These are phyloP conservation scores for Vitis hybrid DNA, from an alignment of 177 flowering plant genomes.

Conservation along the genomic window DNA sequence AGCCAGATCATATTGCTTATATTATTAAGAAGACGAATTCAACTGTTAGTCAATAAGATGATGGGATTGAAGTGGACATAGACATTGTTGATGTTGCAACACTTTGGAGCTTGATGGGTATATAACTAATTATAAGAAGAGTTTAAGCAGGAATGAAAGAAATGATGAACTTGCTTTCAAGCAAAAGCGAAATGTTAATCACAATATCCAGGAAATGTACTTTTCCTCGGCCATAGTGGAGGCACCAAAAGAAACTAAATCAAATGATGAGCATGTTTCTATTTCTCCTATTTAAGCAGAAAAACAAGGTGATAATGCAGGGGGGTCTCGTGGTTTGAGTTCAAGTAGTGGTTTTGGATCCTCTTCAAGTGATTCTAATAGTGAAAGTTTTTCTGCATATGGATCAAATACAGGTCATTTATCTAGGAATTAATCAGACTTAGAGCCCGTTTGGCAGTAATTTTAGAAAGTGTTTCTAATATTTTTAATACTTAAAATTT, in stretches of 20 bases:
- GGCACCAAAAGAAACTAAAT: constrained; percentile 29
- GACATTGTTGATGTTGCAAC: constrained; percentile 26
- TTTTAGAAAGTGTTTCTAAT: no score
- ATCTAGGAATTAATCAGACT: constrained; percentile 12
- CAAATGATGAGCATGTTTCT: constrained; percentile 23
- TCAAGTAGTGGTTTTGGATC: constrained; percentile 19
- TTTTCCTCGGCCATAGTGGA: constrained; percentile 22
- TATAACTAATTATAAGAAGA: no score
- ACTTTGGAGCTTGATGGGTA: no score
- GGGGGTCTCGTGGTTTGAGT: constrained; percentile 41
- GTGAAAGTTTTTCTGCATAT: constrained; percentile 38
- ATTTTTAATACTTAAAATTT: no score
- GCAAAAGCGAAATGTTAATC: constrained; percentile 15
- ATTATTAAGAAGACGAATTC: constrained; percentile 47
- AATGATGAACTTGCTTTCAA: no score
- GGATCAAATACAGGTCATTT: constrained; percentile 29
- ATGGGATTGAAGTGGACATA: constrained; percentile 91
- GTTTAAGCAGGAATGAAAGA: no score
- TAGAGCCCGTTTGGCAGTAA: no score
- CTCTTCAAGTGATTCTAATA: constrained; percentile 32
- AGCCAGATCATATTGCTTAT: constrained; percentile 67
- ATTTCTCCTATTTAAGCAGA: constrained; percentile 18
- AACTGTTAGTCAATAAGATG: constrained; percentile 63
- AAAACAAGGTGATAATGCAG: constrained; percentile 22
- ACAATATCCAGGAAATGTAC: constrained; percentile 14